Evolutionary conservation across 768 basidiomycete species (phyloP), one percentile per base, ranked within the genome.

Genomic region (Porphyrellus cyaneotinctus): DNA sequence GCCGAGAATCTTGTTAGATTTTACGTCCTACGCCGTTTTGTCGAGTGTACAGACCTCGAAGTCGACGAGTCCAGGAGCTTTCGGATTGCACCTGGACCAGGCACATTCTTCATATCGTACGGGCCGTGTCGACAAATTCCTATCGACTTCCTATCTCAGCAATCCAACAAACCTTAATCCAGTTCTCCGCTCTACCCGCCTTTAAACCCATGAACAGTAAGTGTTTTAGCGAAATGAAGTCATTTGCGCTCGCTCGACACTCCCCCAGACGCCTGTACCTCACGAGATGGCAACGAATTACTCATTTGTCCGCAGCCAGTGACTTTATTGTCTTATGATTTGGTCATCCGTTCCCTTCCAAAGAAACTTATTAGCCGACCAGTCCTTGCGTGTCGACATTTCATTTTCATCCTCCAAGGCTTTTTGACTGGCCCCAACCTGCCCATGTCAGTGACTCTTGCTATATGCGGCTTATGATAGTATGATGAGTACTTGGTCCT

Each of bases 81-180:
- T n/a, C n/a, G n/a, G n/a, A n/a, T 28, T 28, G 5, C 26, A 28
- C 9, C 26, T 9, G 9, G 26, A 9, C 26, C 26, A 5, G 26
- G 26, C 26, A n/a, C n/a, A 28, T 28, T 28, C 9, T 28, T 28
- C 26, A 28, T 28, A 28, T 28, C 26, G 26, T 9, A 41, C 33
- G 37, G 41, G 8, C 48, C 43, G n/a, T n/a, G n/a, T n/a, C n/a
- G 47, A 43, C 22, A 41, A 31, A 28, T 53, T 31, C 49, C 38
- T 59, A 66, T 59, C 66, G 51, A 46, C 56, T 54, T 55, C 59
- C 55, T 64, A 67, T 58, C 68, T 43, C 58, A 57, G 55, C 56
- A 53, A 49, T 30, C 31, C 20, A 18, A 17, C 48, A 54, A 68
- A 66, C 62, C 47, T 59, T 65, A 55, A 53, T 36, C 14, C 33